These are phyloP conservation scores for Hyaloscypha finlandica DNA, from an alignment of 495 filamentous ascomycete genomes.

Conservation along the genomic window DNA sequence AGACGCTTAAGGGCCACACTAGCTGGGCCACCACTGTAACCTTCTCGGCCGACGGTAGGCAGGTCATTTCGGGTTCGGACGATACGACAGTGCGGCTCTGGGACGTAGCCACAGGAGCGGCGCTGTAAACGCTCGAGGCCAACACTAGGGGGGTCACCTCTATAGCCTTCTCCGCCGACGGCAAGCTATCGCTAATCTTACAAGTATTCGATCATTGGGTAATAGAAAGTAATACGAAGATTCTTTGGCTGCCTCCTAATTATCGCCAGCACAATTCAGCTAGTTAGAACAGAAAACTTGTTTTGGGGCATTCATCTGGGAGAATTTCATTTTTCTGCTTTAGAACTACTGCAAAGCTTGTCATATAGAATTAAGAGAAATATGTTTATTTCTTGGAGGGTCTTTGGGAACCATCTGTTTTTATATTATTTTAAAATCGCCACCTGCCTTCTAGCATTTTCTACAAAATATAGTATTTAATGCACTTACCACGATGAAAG, in stretches of 20 bases:
- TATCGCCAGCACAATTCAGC: constrained; percentile 19
- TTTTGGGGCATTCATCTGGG: constrained; percentile 23
- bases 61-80: constrained; percentile 24
- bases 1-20: no score
- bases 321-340: constrained; percentile 24
- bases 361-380: no score
- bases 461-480: no score
- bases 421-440: no score
- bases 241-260: constrained; percentile 28
- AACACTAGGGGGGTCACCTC: constrained; percentile 5
- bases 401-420: no score
- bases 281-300: constrained; percentile 19
- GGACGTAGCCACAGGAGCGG: no score
- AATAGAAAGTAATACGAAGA: constrained; percentile 16
- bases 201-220: constrained; percentile 23
- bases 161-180: constrained; percentile 40
- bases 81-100: no score
- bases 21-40: constrained; percentile 2
- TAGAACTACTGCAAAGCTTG: constrained; percentile 15
- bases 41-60: constrained; percentile 42
- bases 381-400: no score
- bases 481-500: no score
- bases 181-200: constrained; percentile 23
- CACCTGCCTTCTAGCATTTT: no score
- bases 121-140: no score